phyloP scores from a whole-genome alignment of 495 filamentous ascomycete genomes.

The Neurospora terricola region DNA sequence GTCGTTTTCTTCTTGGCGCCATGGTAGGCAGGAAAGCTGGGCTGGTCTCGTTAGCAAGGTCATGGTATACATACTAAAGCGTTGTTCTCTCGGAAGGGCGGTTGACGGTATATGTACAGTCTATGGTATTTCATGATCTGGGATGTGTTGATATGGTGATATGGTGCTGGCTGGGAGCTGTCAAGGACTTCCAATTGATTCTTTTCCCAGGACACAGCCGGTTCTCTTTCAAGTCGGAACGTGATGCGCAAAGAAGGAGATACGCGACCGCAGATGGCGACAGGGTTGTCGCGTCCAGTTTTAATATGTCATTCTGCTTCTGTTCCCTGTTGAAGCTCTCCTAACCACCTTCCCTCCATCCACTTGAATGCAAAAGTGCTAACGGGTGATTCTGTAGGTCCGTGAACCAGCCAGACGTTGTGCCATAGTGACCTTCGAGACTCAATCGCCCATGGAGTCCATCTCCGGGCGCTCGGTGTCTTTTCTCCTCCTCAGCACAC shows the following conservation, averaged over 20 bases:
- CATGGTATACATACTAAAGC: background rate
- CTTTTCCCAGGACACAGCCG: background rate
- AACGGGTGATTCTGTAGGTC: background rate
- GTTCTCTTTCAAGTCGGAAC: background rate
- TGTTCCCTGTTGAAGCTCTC: background rate
- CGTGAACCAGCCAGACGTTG: background rate
- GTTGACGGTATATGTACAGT: background rate
- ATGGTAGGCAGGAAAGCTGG: background rate
- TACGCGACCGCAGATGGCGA: background rate
- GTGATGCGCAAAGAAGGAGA: background rate
- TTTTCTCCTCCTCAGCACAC: background rate
- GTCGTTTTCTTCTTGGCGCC: background rate
- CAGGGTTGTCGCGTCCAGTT: background rate
- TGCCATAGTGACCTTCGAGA: background rate
- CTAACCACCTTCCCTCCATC: background rate
- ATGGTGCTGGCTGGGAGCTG: background rate
- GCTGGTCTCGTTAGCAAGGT: background rate
- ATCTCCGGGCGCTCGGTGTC: background rate
- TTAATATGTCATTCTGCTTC: too few relatives aligned
- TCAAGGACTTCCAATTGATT: background rate
- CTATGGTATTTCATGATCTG: background rate
- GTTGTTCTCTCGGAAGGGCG: background rate
- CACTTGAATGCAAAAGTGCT: background rate
- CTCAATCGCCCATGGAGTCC: background rate
- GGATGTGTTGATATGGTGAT: background rate